Percentiles rank a stretch among this genome's conserved stretches.
These are phyloP conservation scores for Craspedostauros australis DNA, from an alignment of 108 stramenopile species.

Conservation along the genomic window DNA sequence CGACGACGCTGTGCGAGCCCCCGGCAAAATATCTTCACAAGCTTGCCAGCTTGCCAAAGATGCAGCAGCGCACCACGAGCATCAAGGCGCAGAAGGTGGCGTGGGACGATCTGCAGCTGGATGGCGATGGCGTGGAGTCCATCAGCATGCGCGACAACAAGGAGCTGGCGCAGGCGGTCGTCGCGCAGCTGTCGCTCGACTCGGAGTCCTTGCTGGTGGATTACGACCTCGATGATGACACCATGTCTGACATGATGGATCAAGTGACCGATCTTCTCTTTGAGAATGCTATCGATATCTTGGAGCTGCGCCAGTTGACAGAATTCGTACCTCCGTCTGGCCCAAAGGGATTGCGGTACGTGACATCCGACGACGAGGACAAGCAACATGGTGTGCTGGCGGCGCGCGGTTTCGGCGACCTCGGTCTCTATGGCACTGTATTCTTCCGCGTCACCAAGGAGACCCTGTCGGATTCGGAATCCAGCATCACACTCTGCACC, in stretches of 20 bases:
- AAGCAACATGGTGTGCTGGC: conserved; percentile 37
- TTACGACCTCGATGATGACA: conserved; percentile 15
- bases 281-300: conserved; percentile 33
- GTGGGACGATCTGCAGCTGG: conserved; percentile 45
- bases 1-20: conserved; percentile 27
- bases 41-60: conserved; percentile 1
- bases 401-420: conserved; percentile 53
- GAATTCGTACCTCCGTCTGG: conserved; percentile 46
- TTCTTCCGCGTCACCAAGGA: conserved; percentile 29
- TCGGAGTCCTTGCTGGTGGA: conserved; percentile 16
- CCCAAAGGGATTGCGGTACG: background rate
- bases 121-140: conserved; percentile 17
- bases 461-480: conserved; percentile 8
- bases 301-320: conserved; percentile 49
- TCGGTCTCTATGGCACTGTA: conserved; percentile 58
- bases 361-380: conserved; percentile 1
- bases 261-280: conserved; percentile 27
- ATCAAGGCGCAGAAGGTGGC: conserved; percentile 22
- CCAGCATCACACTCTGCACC: conserved; percentile 33
- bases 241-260: conserved; percentile 16
- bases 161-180: conserved; percentile 27
- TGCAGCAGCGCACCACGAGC: conserved; percentile 6
- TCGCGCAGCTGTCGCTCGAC: conserved; percentile 16
- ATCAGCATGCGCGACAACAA: conserved; percentile 9
- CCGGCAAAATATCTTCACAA: conserved; percentile 10